phyloP scores from a whole-genome alignment of 768 basidiomycete species.

The Lepiota venenata region DNA sequence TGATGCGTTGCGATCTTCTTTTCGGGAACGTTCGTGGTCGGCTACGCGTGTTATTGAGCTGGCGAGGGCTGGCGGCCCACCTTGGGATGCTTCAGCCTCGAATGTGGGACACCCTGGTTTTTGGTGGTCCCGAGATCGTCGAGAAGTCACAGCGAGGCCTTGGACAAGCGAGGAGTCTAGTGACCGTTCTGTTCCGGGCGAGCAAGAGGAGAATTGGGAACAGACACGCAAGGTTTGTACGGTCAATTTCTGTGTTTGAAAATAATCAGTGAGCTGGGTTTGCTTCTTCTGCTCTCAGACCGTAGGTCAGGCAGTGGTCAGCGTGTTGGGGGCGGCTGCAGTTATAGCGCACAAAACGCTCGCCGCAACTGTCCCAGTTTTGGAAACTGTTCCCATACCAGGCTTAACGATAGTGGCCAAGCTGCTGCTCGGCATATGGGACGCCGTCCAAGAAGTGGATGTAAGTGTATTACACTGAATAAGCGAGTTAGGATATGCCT shows the following conservation, averaged over 20 bases:
- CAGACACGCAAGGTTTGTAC: constrained; percentile 31
- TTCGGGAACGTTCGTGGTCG: constrained; percentile 22
- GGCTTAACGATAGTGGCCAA: constrained; percentile 51
- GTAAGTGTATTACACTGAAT: constrained; percentile 34
- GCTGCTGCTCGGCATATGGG: constrained; percentile 62
- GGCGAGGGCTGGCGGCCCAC: constrained; percentile 4
- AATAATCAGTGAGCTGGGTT: neutral
- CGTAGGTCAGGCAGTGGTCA: constrained; percentile 33
- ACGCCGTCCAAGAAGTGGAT: constrained; percentile 54
- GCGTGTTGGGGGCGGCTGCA: constrained; percentile 37
- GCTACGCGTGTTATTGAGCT: constrained; percentile 11
- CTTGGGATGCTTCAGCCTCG: constrained; percentile 12
- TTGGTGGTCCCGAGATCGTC: constrained; percentile 6
- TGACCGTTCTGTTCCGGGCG: constrained; percentile 32
- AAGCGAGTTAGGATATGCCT: neutral
- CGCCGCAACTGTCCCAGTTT: constrained; percentile 35
- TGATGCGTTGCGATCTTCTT: constrained; percentile 15
- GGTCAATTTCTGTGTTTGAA: neutral
- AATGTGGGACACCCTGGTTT: neutral
- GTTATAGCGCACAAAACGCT: constrained; percentile 45
- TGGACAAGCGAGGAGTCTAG: constrained; percentile 27
- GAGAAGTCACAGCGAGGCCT: constrained; percentile 23
- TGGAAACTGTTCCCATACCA: constrained; percentile 50
- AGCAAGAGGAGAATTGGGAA: constrained; percentile 35
- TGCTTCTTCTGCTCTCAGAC: constrained; percentile 20